Evolutionary conservation across 352 stramenopile species (phyloP).

Genomic region (Phytophthora ramorum): DNA sequence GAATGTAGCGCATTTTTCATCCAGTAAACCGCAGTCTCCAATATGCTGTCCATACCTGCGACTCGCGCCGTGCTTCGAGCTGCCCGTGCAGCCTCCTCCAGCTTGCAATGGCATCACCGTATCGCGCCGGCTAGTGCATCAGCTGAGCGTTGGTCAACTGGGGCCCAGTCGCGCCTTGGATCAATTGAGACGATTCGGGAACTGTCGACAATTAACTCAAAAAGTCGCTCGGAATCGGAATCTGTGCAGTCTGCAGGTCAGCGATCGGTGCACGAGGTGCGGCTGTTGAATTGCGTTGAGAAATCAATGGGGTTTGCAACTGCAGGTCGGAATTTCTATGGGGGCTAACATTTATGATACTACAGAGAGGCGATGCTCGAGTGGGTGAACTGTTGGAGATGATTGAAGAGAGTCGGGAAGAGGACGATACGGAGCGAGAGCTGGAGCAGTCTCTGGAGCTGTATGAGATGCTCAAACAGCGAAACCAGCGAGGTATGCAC

Average conservation of each 20-base stretch:
- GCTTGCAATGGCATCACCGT: neutral
- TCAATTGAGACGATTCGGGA: neutral
- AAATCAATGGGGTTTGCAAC: neutral
- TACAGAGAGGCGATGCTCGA: constrained; percentile 1
- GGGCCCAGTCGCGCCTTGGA: neutral
- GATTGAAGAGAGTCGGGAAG: constrained; percentile 28
- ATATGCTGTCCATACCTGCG: constrained; percentile 12
- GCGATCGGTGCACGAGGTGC: neutral
- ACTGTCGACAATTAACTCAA: constrained; percentile 10
- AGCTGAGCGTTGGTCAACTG: neutral
- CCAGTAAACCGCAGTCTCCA: neutral
- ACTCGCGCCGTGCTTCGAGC: constrained; percentile 17
- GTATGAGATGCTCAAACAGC: constrained; percentile 31
- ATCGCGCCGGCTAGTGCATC: neutral
- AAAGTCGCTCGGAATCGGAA: neutral
- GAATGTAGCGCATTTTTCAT: neutral
- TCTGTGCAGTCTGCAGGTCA: neutral
- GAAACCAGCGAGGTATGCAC: constrained; percentile 21
- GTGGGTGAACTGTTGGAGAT: constrained; percentile 19
- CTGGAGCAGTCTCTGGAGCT: constrained; percentile 29
- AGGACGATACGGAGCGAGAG: constrained; percentile 21
- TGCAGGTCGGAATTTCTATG: neutral
- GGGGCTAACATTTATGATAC: neutral
- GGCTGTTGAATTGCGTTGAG: neutral
- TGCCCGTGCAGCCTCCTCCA: constrained; percentile 14